phyloP scores from a whole-genome alignment of 2,329 filamentous ascomycete species.

The Phialemonium atrogriseum region DNA sequence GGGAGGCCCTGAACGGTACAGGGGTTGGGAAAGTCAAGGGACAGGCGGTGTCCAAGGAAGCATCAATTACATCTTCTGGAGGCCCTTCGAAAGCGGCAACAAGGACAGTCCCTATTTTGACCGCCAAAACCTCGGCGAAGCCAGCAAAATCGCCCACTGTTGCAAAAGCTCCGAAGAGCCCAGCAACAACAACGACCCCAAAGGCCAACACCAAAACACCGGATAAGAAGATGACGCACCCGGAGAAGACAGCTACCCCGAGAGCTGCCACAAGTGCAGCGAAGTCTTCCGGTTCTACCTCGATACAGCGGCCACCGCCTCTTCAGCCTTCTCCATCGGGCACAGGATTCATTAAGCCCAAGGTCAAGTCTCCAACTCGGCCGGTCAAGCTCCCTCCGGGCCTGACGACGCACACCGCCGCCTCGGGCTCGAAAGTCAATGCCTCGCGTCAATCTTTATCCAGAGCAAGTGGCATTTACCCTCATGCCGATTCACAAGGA shows the following conservation, averaged over 20 bases:
- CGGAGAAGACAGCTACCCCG: conserved; percentile 19
- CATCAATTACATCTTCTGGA: conserved; percentile 3
- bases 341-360: conserved; percentile 46
- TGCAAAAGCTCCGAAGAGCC: conserved; percentile 29
- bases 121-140: conserved; percentile 23
- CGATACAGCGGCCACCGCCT: conserved; percentile 34
- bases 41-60: conserved; percentile 5
- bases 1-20: conserved; percentile 5
- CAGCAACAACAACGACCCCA: conserved; percentile 19
- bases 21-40: conserved; percentile 6
- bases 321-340: conserved; percentile 30
- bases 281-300: conserved; percentile 22
- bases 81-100: conserved; percentile 7
- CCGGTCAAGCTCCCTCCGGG: conserved; percentile 59
- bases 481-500: conserved; percentile 21
- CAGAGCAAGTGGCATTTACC: conserved; percentile 29
- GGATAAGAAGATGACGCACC: conserved; percentile 25
- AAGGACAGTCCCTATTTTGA: conserved; percentile 22
- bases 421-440: conserved; percentile 55
- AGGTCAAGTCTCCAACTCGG: conserved; percentile 60
- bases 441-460: conserved; percentile 30
- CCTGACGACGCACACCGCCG: conserved; percentile 60
- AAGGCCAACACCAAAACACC: conserved; percentile 20
- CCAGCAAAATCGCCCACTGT: conserved; percentile 25
- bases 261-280: conserved; percentile 13